These are phyloP conservation scores for Salix suchowensis DNA, from an alignment of 345 rosid species.

Conservation along the genomic window DNA sequence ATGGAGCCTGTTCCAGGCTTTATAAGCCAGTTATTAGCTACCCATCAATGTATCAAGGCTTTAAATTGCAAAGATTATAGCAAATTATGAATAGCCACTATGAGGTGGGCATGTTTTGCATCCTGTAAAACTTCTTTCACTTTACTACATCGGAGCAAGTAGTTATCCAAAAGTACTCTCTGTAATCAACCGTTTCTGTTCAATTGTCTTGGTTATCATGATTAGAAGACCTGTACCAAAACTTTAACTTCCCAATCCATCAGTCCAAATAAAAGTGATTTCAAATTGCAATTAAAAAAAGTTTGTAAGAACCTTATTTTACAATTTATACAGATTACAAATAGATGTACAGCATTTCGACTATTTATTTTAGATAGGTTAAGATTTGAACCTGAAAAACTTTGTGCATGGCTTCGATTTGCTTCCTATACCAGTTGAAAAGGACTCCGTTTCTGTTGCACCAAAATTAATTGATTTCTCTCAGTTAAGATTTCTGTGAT, in stretches of 20 bases:
- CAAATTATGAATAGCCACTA: constrained; percentile 19
- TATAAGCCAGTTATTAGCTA: constrained; percentile 11
- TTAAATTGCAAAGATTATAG: constrained; percentile 17
- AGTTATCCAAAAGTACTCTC: constrained; percentile 40
- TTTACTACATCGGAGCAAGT: constrained; percentile 38
- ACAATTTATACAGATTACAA: constrained; percentile 27
- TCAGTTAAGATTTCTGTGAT: constrained; percentile 48
- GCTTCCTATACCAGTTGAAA: constrained; percentile 86
- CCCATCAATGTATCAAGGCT: constrained; percentile 7
- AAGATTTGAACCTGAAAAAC: constrained; percentile 92
- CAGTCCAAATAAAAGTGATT: constrained; percentile 50
- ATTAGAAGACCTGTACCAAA: constrained; percentile 71
- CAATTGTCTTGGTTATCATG: constrained; percentile 42
- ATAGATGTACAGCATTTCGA: constrained; percentile 41
- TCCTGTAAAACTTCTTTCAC: constrained; percentile 40
- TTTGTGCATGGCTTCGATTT: constrained; percentile 97
- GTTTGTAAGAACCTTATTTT: constrained; percentile 19
- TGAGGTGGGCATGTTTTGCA: constrained; percentile 23
- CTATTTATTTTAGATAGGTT: constrained; percentile 54
- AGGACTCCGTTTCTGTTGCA: constrained; percentile 80
- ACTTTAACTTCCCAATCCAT: constrained; percentile 52
- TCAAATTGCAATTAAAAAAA: constrained; percentile 19
- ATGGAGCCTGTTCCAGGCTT: not conserved
- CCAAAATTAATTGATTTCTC: constrained; percentile 57
- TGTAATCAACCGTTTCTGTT: constrained; percentile 44